phyloP scores from a whole-genome alignment of 495 filamentous ascomycete genomes.

The Penicillium salamii region DNA sequence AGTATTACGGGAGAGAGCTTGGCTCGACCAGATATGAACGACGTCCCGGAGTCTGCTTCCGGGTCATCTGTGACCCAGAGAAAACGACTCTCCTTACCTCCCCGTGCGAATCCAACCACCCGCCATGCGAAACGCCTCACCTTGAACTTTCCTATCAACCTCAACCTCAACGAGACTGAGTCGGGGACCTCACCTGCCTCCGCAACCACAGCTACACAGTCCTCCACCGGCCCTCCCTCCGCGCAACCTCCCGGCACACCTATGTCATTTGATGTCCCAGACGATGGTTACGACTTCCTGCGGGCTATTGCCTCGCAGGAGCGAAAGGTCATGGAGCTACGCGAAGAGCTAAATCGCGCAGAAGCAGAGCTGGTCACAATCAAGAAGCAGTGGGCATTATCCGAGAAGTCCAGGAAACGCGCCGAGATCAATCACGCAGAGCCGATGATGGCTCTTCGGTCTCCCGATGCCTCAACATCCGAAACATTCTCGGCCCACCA shows the following conservation, averaged over 20 bases:
- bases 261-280: slow-evolving; percentile 34
- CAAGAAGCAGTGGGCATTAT: slow-evolving; percentile 77
- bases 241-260: slow-evolving; percentile 40
- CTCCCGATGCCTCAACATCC: slow-evolving; percentile 25
- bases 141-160: slow-evolving; percentile 71
- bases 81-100: slow-evolving; percentile 53
- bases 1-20: slow-evolving; percentile 32
- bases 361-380: slow-evolving; percentile 72
- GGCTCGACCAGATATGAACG: too few relatives aligned
- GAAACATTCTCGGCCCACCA: slow-evolving; percentile 21
- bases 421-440: slow-evolving; percentile 58
- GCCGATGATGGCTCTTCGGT: slow-evolving; percentile 55
- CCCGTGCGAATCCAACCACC: slow-evolving; percentile 50
- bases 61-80: slow-evolving; percentile 20
- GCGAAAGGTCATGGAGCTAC: slow-evolving; percentile 85
- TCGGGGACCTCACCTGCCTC: slow-evolving; percentile 35
- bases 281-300: slow-evolving; percentile 73
- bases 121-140: slow-evolving; percentile 72
- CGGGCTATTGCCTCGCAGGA: slow-evolving; percentile 90
- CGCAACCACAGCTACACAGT: slow-evolving; percentile 38
- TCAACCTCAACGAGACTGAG: slow-evolving; percentile 25
- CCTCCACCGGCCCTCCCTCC: slow-evolving; percentile 30
- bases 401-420: slow-evolving; percentile 76
- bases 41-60: slow-evolving; percentile 20
- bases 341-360: slow-evolving; percentile 79